Base-by-base conservation (phyloP, 164 flowering plant species). In the Vitis labrusca region DNA sequence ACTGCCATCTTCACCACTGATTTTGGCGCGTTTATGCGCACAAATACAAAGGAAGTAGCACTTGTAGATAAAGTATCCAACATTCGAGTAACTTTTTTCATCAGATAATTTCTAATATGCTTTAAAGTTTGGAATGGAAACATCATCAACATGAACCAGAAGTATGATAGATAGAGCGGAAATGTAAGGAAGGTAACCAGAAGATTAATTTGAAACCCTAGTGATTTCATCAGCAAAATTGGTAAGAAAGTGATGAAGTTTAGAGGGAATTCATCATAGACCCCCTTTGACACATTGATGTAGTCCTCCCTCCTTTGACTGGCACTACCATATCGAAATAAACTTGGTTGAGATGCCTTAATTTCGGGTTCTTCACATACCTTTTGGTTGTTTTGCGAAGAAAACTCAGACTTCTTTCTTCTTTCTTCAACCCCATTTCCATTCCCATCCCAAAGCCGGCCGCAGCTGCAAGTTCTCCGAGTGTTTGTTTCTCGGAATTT, bases 131-230 rank as follows among this genome's bases (percentile, higher is more conserved):
- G 72, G 65, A 80, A 76, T 9, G 93, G 93, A 70, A 81, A 67
- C 16, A 70, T 65, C 49, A 80, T 30, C 50, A 85, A 69, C 83
- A 79, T 68, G 61, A 71, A 73, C 8, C 68, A 68, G 62, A 23
- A 71, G 59, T 82, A 78, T 1, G 71, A 48, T 10, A 80, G 61
- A 86, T 83, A 78, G 11, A 89, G 65, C 1, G 92, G 91, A 37
- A 88, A 80, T 13, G 74, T 77, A 37, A 88, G 1, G 15, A 82
- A 66, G 9, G 72, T 72, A 64, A 78, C 15, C 9, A 83, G 44
- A 16, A 89, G 56, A 73, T 68, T 78, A 8, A 84, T 17, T 50
- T 91, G 91, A 77, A 83, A 78, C 15, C 79, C 79, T 30, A 85
- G 74, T 0, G 80, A 74, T 65, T 80, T 88, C 50, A 84, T 71